A percentile compares a stretch with the other conserved stretches of the same genome.
Conservation (phyloP, 2,329 filamentous ascomycete genomes). For the Geoglossum cookeanum region DNA sequence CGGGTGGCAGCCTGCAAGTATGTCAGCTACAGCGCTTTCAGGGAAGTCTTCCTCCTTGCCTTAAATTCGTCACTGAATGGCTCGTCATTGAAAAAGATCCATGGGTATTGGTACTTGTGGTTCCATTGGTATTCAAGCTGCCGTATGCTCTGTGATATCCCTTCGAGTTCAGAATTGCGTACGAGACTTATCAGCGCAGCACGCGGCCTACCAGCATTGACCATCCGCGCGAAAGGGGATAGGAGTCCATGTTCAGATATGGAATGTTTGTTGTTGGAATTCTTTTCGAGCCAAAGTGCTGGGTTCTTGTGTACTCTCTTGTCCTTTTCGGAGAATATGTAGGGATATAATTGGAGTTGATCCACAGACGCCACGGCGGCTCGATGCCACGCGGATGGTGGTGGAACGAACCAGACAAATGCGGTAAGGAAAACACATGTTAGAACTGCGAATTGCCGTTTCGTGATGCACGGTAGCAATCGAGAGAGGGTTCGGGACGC, state of each 20-base stretch:
- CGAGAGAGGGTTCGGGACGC: constrained; percentile 7
- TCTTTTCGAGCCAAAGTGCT: constrained; percentile 16
- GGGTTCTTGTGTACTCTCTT: constrained; percentile 18
- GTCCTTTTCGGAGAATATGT: constrained; percentile 19
- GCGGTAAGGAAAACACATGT: constrained; percentile 9
- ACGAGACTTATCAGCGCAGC: constrained; percentile 19
- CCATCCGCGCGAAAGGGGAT: constrained; percentile 4
- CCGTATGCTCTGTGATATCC: constrained; percentile 18
- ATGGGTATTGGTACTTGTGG: constrained; percentile 18
- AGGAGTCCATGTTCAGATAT: constrained; percentile 8
- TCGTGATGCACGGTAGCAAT: constrained; percentile 9
- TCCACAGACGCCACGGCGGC: constrained; percentile 7
- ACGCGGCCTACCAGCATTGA: constrained; percentile 10
- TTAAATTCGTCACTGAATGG: constrained; percentile 19
- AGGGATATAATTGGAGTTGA: not conserved
- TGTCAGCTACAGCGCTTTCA: not conserved
- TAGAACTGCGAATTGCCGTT: constrained; percentile 10
- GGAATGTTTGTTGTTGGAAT: constrained; percentile 17
- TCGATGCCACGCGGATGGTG: constrained; percentile 9
- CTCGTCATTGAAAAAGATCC: constrained; percentile 21
- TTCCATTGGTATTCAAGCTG: constrained; percentile 19
- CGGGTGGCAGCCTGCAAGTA: constrained; percentile 13
- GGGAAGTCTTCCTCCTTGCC: constrained; percentile 5
- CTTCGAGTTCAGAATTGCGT: constrained; percentile 17
- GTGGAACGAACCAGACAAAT: constrained; percentile 10